A percentile compares a stretch with the other conserved stretches of the same genome.
phyloP scores from a whole-genome alignment of 129 eudicot species.

The Erigeron canadensis region DNA sequence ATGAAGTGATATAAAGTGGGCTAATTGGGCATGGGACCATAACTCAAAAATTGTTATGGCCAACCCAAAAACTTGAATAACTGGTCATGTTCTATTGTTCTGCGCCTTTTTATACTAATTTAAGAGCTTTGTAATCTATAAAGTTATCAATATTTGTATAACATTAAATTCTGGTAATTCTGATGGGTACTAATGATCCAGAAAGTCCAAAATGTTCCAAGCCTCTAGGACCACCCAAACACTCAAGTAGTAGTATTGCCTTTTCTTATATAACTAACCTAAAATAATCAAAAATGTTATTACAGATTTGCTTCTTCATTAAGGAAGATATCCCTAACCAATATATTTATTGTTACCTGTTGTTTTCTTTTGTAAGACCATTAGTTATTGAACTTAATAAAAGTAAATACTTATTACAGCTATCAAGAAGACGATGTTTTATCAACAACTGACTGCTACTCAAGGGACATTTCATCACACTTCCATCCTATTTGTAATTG shows the following conservation, averaged over 20 bases:
- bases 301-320: background rate
- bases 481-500: background rate
- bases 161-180: constrained; percentile 13
- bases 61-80: constrained; percentile 4
- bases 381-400: background rate
- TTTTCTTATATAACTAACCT: too few relatives aligned
- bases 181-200: constrained; percentile 23
- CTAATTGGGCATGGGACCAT: constrained; percentile 8
- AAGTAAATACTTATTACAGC: background rate
- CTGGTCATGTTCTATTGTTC: constrained; percentile 11
- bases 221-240: constrained; percentile 26
- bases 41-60: too few relatives aligned
- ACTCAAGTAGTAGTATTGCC: constrained; percentile 8
- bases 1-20: background rate
- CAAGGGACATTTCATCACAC: constrained; percentile 15
- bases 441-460: constrained; percentile 2
- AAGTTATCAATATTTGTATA: background rate
- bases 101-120: constrained; percentile 17
- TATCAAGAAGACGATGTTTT: background rate
- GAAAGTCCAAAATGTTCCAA: constrained; percentile 21
- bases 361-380: background rate
- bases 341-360: background rate
- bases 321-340: constrained; percentile 4
- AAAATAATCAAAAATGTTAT: background rate
- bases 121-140: constrained; percentile 4